A percentile compares a stretch with the other conserved stretches of the same genome.
Conservation (phyloP, 1,284 basidiomycete genomes). For the Tetrapyrgos nigripes region DNA sequence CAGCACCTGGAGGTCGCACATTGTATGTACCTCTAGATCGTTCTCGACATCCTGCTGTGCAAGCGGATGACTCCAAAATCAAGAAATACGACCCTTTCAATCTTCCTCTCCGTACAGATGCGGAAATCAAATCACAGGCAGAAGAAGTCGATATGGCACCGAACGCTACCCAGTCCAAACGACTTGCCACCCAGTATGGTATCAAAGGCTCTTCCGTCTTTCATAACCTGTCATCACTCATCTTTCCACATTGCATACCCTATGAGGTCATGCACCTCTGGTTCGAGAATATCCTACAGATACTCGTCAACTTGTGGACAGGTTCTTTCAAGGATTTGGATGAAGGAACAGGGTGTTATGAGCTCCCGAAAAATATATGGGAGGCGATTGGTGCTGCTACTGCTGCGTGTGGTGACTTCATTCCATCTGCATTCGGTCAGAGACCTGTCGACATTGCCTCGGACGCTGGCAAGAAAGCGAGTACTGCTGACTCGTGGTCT, state of each 20-base stretch:
- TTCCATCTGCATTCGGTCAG: slow-evolving; percentile 38
- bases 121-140: too few species aligned
- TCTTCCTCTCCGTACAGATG: too few species aligned
- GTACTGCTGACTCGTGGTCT: slow-evolving; percentile 28
- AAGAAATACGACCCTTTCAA: too few species aligned
- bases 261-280: slow-evolving; percentile 20
- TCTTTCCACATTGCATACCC: slow-evolving; percentile 12
- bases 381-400: slow-evolving; percentile 37
- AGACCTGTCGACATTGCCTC: slow-evolving; percentile 34
- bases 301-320: slow-evolving; percentile 46
- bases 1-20: too few species aligned
- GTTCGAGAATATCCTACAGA: slow-evolving; percentile 38
- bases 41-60: slow-evolving; percentile 47
- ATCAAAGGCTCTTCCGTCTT: slow-evolving; percentile 21
- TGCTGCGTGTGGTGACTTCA: slow-evolving; percentile 28
- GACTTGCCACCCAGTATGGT: slow-evolving; percentile 41
- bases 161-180: slow-evolving; percentile 24
- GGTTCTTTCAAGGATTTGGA: slow-evolving; percentile 37
- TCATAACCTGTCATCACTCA: background rate
- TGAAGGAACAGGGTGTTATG: slow-evolving; percentile 31
- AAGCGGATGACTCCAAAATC: too few species aligned
- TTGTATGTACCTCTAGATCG: too few species aligned
- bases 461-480: slow-evolving; percentile 23
- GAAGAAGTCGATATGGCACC: too few species aligned
- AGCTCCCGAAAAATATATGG: slow-evolving; percentile 35